Evolutionary conservation across 116 monocot species (phyloP).

Genomic region (Dioscorea cayenensis): DNA sequence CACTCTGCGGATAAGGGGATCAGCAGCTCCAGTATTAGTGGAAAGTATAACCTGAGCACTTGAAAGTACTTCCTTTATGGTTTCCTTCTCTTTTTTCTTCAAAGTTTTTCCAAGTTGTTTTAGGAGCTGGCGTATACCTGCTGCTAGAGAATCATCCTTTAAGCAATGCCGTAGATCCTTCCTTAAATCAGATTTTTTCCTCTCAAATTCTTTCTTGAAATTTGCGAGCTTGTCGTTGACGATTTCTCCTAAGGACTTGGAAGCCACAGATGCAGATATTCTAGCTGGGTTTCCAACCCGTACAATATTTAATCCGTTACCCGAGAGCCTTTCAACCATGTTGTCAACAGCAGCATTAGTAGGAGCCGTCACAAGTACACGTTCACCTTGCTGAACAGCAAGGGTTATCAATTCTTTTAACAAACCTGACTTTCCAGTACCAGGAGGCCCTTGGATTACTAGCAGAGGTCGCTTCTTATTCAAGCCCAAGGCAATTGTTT

Average conservation of each 20-base stretch:
- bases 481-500: slow-evolving; percentile 73
- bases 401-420: slow-evolving; percentile 67
- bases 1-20: slow-evolving; percentile 67
- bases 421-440: slow-evolving; percentile 84
- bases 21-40: slow-evolving; percentile 85
- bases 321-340: slow-evolving; percentile 84
- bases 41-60: slow-evolving; percentile 78
- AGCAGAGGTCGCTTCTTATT: slow-evolving; percentile 76
- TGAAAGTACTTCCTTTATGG: slow-evolving; percentile 72
- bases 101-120: slow-evolving; percentile 90
- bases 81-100: slow-evolving; percentile 91
- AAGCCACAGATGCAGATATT: slow-evolving; percentile 68
- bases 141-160: slow-evolving; percentile 91
- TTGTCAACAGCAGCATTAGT: slow-evolving; percentile 97
- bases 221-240: slow-evolving; percentile 59
- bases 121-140: slow-evolving; percentile 85
- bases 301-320: slow-evolving; percentile 53
- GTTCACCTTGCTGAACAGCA: slow-evolving; percentile 80
- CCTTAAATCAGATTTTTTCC: slow-evolving; percentile 81
- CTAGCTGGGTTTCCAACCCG: slow-evolving; percentile 91
- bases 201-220: slow-evolving; percentile 87
- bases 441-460: slow-evolving; percentile 87
- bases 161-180: slow-evolving; percentile 84
- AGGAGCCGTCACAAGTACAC: slow-evolving; percentile 88
- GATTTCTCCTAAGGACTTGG: slow-evolving; percentile 78